Evolutionary conservation across 768 basidiomycete genomes (phyloP), one percentile per base, ranked within the genome.

Genomic region (Sporobolomyces pararoseus): DNA sequence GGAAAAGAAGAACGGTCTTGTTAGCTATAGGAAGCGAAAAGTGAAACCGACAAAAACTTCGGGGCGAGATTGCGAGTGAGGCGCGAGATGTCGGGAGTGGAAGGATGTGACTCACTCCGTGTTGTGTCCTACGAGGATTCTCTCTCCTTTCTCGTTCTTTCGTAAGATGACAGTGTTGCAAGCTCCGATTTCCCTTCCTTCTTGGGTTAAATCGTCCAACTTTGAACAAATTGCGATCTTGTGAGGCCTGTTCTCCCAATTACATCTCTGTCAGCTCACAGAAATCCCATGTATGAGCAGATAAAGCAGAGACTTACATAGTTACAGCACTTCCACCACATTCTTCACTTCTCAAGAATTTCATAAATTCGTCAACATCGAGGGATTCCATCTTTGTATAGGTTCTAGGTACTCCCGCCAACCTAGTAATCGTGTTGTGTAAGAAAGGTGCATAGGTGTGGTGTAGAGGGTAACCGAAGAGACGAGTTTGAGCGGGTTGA

Each of bases 371-470:
- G 17, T 74, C 65, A 29, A 75, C 47, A 66, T 73, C 72, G 49
- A 65, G 46, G 17, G 52, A 35, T 61, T 76, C 76, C 57, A 69
- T 52, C 66, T 73, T 75, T 51, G 13, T 25, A 66, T 75, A 76
- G 19, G 51, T 72, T 10, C 76, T 47, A 39, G 68, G 68, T 1
- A 77, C 73, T 55, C 71, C 75, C 7, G 69, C 67, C 32, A 73
- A 58, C 6, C 73, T 61, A 23, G 70, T 74, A 63, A 76, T 70
- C 29, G 76, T 77, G 73, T 77, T 77, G 72, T 77, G 76, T 1
- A 77, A 63, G 71, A 72, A 77, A 14, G 74, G 74, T 6, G 76
- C 72, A 59, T 76, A 70, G 21, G 68, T 65, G 25, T 64, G 63
- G 58, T 70, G 68, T n/a, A 70, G 27, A 27, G 68, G 68, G 42